Conservation (phyloP, 1,284 basidiomycete species). For the Leucoagaricus sp. region DNA sequence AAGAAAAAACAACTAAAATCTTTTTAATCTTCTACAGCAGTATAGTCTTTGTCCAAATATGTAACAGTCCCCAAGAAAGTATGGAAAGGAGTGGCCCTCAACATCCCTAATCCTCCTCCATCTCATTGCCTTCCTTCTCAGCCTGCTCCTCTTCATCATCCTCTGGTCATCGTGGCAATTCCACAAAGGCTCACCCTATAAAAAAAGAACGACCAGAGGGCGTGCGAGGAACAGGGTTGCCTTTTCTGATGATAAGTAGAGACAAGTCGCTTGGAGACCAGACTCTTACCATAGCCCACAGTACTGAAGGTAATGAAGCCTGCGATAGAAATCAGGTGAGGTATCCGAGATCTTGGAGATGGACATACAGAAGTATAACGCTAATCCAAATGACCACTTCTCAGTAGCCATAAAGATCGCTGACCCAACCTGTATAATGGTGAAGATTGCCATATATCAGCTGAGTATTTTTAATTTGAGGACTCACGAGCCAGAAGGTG, state of each 20-base stretch:
- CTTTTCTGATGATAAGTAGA: conserved; percentile 21
- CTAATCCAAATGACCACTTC: conserved; percentile 40
- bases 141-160: too few relatives aligned
- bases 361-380: conserved; percentile 73
- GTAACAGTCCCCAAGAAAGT: too few relatives aligned
- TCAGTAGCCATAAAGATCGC: conserved; percentile 45
- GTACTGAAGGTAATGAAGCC: conserved; percentile 66
- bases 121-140: too few relatives aligned
- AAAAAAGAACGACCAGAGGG: conserved; percentile 77
- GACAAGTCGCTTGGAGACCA: neutral
- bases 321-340: conserved; percentile 25
- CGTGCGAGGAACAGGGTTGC: conserved; percentile 62
- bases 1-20: too few relatives aligned
- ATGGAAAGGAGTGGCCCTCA: too few relatives aligned
- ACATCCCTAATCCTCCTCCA: too few relatives aligned
- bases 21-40: too few relatives aligned
- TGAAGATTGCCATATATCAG: too few relatives aligned
- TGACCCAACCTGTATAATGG: conserved; percentile 34
- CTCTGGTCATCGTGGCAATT: conserved; percentile 75
- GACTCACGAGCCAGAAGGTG: conserved; percentile 44
- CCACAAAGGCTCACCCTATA: conserved; percentile 82
- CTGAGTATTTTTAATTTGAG: neutral
- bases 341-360: neutral
- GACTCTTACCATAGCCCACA: conserved; percentile 60
- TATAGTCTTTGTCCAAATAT: too few relatives aligned